phyloP scores from a whole-genome alignment of 2,329 filamentous ascomycete species.

The Thelonectria blattea region DNA sequence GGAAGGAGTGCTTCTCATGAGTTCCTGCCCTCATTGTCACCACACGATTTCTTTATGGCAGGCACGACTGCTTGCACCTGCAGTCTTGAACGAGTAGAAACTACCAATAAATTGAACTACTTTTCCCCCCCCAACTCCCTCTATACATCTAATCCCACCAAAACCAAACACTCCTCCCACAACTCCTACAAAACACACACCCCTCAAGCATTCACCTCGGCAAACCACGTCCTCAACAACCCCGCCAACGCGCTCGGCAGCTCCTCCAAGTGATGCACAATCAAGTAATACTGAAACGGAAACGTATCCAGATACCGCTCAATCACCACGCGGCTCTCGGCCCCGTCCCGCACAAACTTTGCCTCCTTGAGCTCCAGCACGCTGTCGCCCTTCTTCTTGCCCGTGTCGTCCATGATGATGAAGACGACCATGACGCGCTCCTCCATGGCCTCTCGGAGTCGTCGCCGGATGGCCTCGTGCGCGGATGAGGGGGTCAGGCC shows the following conservation, averaged over 20 bases:
- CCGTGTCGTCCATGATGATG: constrained; percentile 82
- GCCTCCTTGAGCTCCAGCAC: constrained; percentile 91
- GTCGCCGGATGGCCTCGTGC: constrained; percentile 80
- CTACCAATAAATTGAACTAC: too few species aligned
- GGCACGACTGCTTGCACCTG: too few species aligned
- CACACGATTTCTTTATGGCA: too few species aligned
- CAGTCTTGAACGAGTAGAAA: too few species aligned
- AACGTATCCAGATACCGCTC: constrained; percentile 94
- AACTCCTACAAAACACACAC: constrained; percentile 1
- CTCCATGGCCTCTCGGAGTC: constrained; percentile 87
- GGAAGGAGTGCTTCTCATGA: too few species aligned
- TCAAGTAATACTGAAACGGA: constrained; percentile 95
- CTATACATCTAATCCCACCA: too few species aligned
- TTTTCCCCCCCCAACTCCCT: too few species aligned
- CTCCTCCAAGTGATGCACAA: constrained; percentile 91
- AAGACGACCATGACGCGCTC: constrained; percentile 98
- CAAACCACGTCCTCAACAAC: constrained; percentile 94
- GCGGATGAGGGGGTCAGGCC: constrained; percentile 84
- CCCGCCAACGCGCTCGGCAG: constrained; percentile 87
- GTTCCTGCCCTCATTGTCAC: too few species aligned
- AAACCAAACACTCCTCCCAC: too few species aligned
- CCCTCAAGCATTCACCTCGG: constrained; percentile 62
- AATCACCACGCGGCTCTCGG: constrained; percentile 75
- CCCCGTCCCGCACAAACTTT: constrained; percentile 73
- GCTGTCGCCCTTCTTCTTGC: constrained; percentile 59